Conservation (phyloP, 768 basidiomycete species). For the Ephemerocybe angulata region DNA sequence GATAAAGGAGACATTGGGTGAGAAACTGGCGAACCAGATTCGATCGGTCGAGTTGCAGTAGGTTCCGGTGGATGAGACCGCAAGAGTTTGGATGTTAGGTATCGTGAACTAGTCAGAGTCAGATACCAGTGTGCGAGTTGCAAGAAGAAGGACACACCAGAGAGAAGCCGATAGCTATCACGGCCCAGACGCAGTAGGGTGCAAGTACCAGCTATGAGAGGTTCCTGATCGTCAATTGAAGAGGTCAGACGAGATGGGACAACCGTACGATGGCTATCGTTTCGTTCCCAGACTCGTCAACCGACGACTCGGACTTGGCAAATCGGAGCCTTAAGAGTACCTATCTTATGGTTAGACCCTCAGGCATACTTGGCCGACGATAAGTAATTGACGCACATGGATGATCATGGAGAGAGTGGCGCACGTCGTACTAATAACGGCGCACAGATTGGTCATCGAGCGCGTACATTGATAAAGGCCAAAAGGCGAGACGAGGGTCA, state of each 20-base stretch:
- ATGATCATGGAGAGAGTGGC: constrained; percentile 27
- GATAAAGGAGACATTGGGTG: background rate
- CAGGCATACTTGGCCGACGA: background rate
- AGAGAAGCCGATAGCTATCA: constrained; percentile 21
- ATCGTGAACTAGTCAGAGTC: constrained; percentile 26
- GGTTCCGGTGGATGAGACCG: constrained; percentile 24
- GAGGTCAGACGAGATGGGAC: background rate
- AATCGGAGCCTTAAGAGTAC: constrained; percentile 26
- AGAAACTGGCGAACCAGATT: constrained; percentile 13
- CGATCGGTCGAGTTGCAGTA: constrained; percentile 26
- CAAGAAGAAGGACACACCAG: constrained; percentile 13
- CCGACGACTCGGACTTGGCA: constrained; percentile 15
- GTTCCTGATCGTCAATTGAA: background rate
- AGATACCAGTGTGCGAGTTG: too few relatives aligned
- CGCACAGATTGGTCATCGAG: too few relatives aligned
- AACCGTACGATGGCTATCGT: constrained; percentile 20
- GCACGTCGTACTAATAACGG: constrained; percentile 25
- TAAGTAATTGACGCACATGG: constrained; percentile 19
- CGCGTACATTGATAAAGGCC: too few relatives aligned
- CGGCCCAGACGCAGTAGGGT: constrained; percentile 26
- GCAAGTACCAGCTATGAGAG: constrained; percentile 20
- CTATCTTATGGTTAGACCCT: constrained; percentile 12
- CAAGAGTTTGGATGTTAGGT: constrained; percentile 18
- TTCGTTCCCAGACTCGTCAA: constrained; percentile 13
- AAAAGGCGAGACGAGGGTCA: too few relatives aligned